A percentile compares a stretch with the other conserved stretches of the same genome.
These are phyloP conservation scores for Adenanthera pavonina DNA, from an alignment of 306 rosid genomes.

Conservation along the genomic window DNA sequence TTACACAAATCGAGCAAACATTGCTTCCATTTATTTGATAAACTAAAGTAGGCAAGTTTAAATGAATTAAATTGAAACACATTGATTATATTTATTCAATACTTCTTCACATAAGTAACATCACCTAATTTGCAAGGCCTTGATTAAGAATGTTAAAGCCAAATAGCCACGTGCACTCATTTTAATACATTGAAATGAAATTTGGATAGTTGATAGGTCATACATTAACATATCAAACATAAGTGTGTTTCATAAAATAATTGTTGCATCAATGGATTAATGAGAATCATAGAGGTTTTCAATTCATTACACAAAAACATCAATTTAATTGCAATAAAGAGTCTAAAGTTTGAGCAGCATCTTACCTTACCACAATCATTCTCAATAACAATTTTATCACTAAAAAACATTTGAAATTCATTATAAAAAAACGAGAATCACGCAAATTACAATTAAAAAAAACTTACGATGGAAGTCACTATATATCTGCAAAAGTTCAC, in stretches of 20 bases:
- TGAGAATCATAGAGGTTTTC: not conserved
- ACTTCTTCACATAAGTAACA: not conserved
- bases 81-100: too few species aligned
- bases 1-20: not conserved
- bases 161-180: not conserved
- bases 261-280: not conserved
- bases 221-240: too few species aligned
- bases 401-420: not conserved
- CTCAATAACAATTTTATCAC: too few species aligned
- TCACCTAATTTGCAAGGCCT: not conserved
- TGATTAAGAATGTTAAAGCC: not conserved
- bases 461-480: not conserved
- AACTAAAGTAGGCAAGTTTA: not conserved
- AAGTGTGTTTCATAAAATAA: not conserved
- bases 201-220: too few species aligned
- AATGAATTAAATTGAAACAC: not conserved
- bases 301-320: too few species aligned
- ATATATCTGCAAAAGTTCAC: too few species aligned
- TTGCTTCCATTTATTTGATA: not conserved
- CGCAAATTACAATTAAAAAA: not conserved
- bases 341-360: too few species aligned
- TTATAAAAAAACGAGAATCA: not conserved
- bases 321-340: too few species aligned
- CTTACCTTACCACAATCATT: too few species aligned
- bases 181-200: not conserved